Evolutionary conservation across 305 asterid genomes (phyloP).

Genomic region (Ajuga reptans): DNA sequence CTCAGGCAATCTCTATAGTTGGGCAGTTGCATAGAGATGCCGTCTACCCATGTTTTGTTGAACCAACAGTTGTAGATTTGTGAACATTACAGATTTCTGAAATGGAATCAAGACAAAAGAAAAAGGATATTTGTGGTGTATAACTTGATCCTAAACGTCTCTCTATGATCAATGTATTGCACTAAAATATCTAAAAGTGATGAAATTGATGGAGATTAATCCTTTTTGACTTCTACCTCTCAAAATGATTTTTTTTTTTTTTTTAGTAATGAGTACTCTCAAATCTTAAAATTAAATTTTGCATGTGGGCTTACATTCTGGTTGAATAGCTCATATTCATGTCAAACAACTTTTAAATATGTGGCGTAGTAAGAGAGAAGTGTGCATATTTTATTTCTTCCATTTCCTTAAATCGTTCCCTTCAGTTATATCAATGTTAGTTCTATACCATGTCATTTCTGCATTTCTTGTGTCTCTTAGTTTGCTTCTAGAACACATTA

Average conservation of each 20-base stretch:
- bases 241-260: too few species aligned
- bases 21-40: not conserved
- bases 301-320: not conserved
- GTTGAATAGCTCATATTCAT: not conserved
- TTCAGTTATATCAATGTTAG: not conserved
- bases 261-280: too few species aligned
- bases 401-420: not conserved
- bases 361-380: not conserved
- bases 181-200: not conserved
- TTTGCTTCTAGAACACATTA: constrained; percentile 3
- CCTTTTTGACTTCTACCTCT: not conserved
- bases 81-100: not conserved
- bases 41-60: not conserved
- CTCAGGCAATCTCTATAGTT: not conserved
- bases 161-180: not conserved
- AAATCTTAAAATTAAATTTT: not conserved
- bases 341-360: not conserved
- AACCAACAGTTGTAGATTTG: not conserved
- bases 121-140: not conserved
- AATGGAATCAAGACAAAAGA: not conserved
- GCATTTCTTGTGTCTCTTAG: not conserved
- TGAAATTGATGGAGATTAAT: not conserved
- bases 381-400: not conserved
- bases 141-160: not conserved
- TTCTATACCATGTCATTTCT: not conserved